phyloP scores from a whole-genome alignment of 805 yeast species.

The Starmerella sp. region DNA sequence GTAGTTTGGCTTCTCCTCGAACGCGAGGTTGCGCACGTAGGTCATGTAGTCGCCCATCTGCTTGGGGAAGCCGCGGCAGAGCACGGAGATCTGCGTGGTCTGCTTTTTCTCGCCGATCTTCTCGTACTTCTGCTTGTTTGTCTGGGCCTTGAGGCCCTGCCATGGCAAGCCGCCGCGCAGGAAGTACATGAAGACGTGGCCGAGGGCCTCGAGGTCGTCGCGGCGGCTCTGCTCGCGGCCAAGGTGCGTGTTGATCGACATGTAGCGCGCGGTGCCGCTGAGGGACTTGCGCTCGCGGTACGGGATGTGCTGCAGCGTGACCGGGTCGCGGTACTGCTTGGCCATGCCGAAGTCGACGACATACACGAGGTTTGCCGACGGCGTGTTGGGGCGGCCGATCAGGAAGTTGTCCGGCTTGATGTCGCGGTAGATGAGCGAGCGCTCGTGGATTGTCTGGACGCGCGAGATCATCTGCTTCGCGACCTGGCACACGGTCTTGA shows the following conservation, averaged over 20 bases:
- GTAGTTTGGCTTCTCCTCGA: conserved; percentile 92
- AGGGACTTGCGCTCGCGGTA: conserved; percentile 91
- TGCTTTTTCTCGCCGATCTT: conserved; percentile 95
- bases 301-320: conserved; percentile 90
- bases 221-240: conserved; percentile 96
- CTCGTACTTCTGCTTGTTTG: conserved; percentile 94
- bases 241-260: conserved; percentile 93
- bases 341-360: conserved; percentile 99
- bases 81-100: conserved; percentile 71
- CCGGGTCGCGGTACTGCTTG: conserved; percentile 92
- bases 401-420: conserved; percentile 95
- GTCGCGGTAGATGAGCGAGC: conserved; percentile 87
- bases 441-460: conserved; percentile 77
- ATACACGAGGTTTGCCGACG: conserved; percentile 75
- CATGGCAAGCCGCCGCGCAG: conserved; percentile 83
- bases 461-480: conserved; percentile 89
- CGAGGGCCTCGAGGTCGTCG: conserved; percentile 92
- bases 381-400: conserved; percentile 77
- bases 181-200: conserved; percentile 93
- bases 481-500: conserved; percentile 84
- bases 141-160: conserved; percentile 98
- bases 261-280: conserved; percentile 97
- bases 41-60: conserved; percentile 89
- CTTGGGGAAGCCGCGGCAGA: conserved; percentile 80
- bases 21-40: conserved; percentile 75